A percentile compares a stretch with the other conserved stretches of the same genome.
These are phyloP conservation scores for Artemisia tridentata DNA, from an alignment of 129 eudicot genomes.

Conservation along the genomic window DNA sequence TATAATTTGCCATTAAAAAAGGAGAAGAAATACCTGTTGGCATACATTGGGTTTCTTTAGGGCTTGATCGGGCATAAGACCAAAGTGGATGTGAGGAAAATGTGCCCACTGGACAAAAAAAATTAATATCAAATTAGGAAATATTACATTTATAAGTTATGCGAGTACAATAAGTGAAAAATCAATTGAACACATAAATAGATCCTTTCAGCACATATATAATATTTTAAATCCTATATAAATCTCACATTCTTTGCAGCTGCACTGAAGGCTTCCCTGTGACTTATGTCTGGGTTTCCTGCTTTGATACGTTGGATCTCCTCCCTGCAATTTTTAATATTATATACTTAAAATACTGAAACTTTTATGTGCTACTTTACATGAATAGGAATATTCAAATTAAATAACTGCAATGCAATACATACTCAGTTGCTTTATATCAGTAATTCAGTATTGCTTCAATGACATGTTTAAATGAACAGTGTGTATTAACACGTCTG, in stretches of 20 bases:
- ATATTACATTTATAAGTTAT: neutral
- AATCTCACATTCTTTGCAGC: slow-evolving; percentile 95
- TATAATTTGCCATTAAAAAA: neutral
- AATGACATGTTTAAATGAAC: neutral
- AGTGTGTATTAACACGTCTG: no score
- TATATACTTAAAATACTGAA: neutral
- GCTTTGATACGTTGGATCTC: slow-evolving; percentile 99
- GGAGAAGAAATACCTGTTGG: slow-evolving; percentile 20
- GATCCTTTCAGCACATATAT: no score
- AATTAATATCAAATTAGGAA: neutral
- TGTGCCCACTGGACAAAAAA: slow-evolving; percentile 72
- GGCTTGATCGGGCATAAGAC: slow-evolving; percentile 28
- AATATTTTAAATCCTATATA: neutral
- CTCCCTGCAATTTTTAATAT: slow-evolving; percentile 54
- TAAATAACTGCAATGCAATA: neutral
- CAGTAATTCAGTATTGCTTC: neutral
- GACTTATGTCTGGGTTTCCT: slow-evolving; percentile 96
- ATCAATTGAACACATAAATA: no score
- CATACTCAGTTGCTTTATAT: neutral
- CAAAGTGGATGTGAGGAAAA: slow-evolving; percentile 85
- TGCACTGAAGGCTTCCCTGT: slow-evolving; percentile 99
- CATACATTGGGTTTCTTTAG: slow-evolving; percentile 27
- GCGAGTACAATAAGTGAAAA: no score
- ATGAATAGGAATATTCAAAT: neutral
- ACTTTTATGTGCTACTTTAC: neutral